These are phyloP conservation scores for Tuber magnatum DNA, from an alignment of 495 filamentous ascomycete species.

Conservation along the genomic window DNA sequence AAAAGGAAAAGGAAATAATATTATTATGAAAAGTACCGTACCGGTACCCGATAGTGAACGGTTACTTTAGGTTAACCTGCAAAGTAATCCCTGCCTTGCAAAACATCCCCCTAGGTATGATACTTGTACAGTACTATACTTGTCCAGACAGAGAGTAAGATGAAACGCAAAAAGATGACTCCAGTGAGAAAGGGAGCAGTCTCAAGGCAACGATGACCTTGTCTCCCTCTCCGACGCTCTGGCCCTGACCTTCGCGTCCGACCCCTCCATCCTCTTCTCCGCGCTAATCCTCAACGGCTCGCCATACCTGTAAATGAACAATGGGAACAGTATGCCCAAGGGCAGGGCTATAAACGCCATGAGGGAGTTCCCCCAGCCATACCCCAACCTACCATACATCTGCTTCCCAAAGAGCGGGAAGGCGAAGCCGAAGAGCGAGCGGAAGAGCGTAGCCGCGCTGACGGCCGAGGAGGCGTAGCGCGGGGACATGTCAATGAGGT, in stretches of 20 bases:
- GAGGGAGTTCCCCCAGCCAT: conserved; percentile 54
- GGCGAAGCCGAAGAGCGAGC: conserved; percentile 47
- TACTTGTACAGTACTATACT: too few species aligned
- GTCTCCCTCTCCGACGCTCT: conserved; percentile 26
- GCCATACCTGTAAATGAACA: conserved; percentile 49
- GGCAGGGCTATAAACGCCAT: conserved; percentile 51
- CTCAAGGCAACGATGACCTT: conserved; percentile 15
- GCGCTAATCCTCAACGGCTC: conserved; percentile 47
- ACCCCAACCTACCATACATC: conserved; percentile 49
- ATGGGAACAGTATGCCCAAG: conserved; percentile 46
- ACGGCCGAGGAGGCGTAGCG: conserved; percentile 67
- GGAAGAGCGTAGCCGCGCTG: conserved; percentile 58
- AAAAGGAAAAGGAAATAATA: neutral
- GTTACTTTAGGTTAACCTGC: too few species aligned
- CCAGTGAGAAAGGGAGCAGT: conserved; percentile 8
- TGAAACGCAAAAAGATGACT: conserved; percentile 5
- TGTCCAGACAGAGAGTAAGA: neutral
- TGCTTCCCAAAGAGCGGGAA: conserved; percentile 50
- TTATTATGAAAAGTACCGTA: too few species aligned
- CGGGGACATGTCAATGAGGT: conserved; percentile 67
- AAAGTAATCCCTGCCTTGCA: too few species aligned
- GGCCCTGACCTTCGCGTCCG: conserved; percentile 15
- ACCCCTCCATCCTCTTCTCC: conserved; percentile 37
- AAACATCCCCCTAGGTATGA: too few species aligned
- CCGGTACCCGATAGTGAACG: too few species aligned